Evolutionary conservation across 805 yeast species (phyloP).

Genomic region (Ogataea pignaliae): DNA sequence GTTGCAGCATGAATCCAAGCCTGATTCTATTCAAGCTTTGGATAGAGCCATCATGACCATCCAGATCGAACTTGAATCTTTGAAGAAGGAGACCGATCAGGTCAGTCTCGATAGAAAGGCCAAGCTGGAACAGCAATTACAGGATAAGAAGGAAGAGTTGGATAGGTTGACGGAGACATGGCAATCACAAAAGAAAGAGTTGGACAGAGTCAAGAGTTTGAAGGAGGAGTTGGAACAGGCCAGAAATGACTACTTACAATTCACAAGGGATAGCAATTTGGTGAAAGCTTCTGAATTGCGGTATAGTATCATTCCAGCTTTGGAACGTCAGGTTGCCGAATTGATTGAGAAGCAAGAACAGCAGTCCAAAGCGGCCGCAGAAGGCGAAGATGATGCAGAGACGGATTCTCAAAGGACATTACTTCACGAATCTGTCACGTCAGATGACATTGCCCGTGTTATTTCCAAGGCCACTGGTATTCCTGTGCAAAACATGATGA

Average conservation of each 20-base stretch:
- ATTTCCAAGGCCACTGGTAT: conserved; percentile 94
- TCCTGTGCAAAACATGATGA: conserved; percentile 84
- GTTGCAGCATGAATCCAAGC: conserved; percentile 94
- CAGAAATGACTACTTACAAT: conserved; percentile 73
- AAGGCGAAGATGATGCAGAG: conserved; percentile 29
- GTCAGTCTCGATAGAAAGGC: conserved; percentile 73
- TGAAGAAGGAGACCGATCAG: conserved; percentile 88
- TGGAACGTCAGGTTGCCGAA: conserved; percentile 57
- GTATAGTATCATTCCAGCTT: conserved; percentile 78
- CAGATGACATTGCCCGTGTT: conserved; percentile 91
- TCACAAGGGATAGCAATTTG: conserved; percentile 81
- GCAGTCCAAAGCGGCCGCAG: neutral
- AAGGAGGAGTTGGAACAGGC: conserved; percentile 84
- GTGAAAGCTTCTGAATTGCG: conserved; percentile 86
- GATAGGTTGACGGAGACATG: conserved; percentile 73
- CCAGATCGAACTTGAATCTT: conserved; percentile 89
- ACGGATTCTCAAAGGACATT: conserved; percentile 31
- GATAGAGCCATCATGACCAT: conserved; percentile 91
- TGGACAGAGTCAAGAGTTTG: conserved; percentile 73
- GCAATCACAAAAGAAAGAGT: conserved; percentile 76
- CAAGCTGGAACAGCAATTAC: conserved; percentile 67
- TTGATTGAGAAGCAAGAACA: conserved; percentile 31
- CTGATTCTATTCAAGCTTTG: conserved; percentile 85
- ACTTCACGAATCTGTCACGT: conserved; percentile 87
- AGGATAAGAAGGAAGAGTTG: conserved; percentile 59